Percentiles rank a stretch among this genome's conserved stretches.
Evolutionary conservation across 257 asterid species (phyloP).

Genomic region (Jasminum sambac): DNA sequence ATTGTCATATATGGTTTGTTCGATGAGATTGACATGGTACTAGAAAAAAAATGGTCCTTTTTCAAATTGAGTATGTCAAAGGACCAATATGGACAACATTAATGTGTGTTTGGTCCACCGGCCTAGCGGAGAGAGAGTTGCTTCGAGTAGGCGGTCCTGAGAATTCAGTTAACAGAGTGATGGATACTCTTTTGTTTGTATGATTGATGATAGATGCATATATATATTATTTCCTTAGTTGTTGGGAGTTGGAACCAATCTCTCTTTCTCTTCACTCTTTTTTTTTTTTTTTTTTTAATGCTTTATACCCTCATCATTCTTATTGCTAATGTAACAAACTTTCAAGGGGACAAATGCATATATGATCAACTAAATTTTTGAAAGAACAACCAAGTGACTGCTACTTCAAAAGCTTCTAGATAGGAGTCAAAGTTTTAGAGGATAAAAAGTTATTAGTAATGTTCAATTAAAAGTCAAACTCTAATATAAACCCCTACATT

Average conservation of each 20-base stretch:
- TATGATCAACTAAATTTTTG: neutral
- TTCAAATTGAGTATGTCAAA: no score
- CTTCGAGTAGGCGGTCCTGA: neutral
- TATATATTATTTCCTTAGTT: neutral
- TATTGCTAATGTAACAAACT: no score
- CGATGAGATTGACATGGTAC: no score
- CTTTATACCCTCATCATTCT: neutral
- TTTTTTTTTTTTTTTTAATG: neutral
- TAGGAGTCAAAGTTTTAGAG: neutral
- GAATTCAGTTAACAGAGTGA: neutral
- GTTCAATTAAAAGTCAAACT: no score
- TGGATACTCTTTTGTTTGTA: neutral
- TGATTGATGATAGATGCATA: neutral
- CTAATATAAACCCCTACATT: no score
- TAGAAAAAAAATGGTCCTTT: no score
- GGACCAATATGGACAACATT: neutral
- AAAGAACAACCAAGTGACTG: neutral
- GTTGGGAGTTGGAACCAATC: conserved; percentile 1
- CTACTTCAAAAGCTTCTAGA: no score
- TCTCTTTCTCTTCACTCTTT: neutral
- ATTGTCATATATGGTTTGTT: no score
- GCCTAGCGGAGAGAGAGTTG: neutral
- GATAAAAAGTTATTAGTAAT: no score
- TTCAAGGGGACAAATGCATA: no score
- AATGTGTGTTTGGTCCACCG: neutral